Evolutionary conservation across 108 stramenopile genomes (phyloP).

Genomic region (Fragilariopsis cylindrus): DNA sequence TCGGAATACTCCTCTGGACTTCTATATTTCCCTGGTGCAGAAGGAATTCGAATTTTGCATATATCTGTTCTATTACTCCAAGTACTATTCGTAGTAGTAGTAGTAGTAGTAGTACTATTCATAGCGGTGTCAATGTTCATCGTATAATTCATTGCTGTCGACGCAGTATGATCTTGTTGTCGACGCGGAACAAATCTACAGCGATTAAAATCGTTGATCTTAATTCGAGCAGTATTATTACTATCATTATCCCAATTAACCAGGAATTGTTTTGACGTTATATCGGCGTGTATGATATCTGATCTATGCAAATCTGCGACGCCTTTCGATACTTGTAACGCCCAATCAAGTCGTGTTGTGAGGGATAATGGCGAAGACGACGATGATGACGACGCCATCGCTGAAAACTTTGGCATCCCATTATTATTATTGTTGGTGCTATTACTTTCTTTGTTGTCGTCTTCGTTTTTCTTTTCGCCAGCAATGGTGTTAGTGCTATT

Average conservation of each 20-base stretch:
- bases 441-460: background rate
- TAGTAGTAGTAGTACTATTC: background rate
- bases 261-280: slow-evolving; percentile 77
- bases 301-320: slow-evolving; percentile 50
- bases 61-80: background rate
- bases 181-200: slow-evolving; percentile 75
- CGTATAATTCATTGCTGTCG: too few relatives aligned
- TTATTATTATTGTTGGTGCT: too few relatives aligned
- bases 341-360: slow-evolving; percentile 49
- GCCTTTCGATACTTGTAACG: slow-evolving; percentile 65
- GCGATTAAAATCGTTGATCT: slow-evolving; percentile 88
- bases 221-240: slow-evolving; percentile 25
- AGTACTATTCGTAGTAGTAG: background rate
- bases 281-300: slow-evolving; percentile 77
- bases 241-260: slow-evolving; percentile 18
- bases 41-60: slow-evolving; percentile 69
- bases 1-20: slow-evolving; percentile 71
- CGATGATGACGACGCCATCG: background rate
- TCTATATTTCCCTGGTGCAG: slow-evolving; percentile 69
- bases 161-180: too few relatives aligned
- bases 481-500: background rate
- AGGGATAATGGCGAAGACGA: slow-evolving; percentile 5
- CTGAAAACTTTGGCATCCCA: background rate
- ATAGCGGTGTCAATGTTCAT: too few relatives aligned
- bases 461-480: slow-evolving; percentile 24